Percentiles rank a stretch among this genome's conserved stretches.
These are phyloP conservation scores for Blastocrithidia nonstop DNA, from an alignment of 208 protist species.

Conservation along the genomic window DNA sequence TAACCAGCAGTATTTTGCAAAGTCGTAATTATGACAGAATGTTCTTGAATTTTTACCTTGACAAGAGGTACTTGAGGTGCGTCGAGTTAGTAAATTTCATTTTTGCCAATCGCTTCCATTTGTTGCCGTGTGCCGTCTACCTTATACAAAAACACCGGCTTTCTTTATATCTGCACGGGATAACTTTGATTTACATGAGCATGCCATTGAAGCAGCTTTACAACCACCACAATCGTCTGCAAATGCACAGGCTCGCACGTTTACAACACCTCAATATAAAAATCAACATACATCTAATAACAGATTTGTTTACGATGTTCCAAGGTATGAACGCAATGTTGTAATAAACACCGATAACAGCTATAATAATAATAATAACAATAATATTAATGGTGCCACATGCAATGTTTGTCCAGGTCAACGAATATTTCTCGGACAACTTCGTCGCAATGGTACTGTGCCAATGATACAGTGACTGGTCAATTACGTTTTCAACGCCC, in stretches of 20 bases:
- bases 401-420: background rate
- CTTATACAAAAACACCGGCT: conserved; percentile 15
- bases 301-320: background rate
- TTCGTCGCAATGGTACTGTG: conserved; percentile 49
- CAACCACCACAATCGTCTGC: conserved; percentile 3
- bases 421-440: conserved; percentile 66
- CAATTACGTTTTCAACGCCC: conserved; percentile 26
- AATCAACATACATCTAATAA: too few relatives aligned
- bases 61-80: conserved; percentile 14
- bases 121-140: conserved; percentile 26
- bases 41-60: conserved; percentile 39
- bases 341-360: conserved; percentile 1
- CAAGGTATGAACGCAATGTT: background rate
- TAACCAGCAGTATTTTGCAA: too few relatives aligned
- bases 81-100: conserved; percentile 29
- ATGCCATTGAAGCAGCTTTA: conserved; percentile 16
- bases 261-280: too few relatives aligned
- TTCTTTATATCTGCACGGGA: conserved; percentile 54
- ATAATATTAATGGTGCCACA: background rate
- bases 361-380: background rate
- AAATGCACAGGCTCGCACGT: too few relatives aligned
- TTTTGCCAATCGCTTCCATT: conserved; percentile 24
- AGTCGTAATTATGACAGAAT: conserved; percentile 15
- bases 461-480: conserved; percentile 60
- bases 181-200: conserved; percentile 37